A percentile compares a stretch with the other conserved stretches of the same genome.
These are phyloP conservation scores for Raffaelea albimanens DNA, from an alignment of 2,329 filamentous ascomycete genomes.

Conservation along the genomic window DNA sequence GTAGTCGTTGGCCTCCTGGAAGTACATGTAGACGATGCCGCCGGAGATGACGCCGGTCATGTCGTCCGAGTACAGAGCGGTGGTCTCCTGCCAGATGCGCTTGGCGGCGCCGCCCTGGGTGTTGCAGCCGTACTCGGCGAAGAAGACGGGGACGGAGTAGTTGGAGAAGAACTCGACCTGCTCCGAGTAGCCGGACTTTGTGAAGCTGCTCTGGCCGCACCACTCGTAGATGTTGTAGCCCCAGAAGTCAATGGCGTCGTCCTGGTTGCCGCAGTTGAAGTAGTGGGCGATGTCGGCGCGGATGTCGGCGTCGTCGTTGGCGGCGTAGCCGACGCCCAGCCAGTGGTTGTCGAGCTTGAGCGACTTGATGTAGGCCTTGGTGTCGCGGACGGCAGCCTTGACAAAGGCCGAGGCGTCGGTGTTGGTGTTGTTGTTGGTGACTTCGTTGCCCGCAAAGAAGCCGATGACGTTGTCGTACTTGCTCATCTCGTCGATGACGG, in stretches of 20 bases:
- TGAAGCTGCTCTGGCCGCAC: constrained; percentile 79
- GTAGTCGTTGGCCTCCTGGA: constrained; percentile 82
- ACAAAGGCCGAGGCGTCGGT: constrained; percentile 86
- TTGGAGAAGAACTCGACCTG: constrained; percentile 79
- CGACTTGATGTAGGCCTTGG: constrained; percentile 82
- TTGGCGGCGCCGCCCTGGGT: constrained; percentile 45
- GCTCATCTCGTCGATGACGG: constrained; percentile 70
- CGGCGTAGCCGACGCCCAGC: constrained; percentile 90
- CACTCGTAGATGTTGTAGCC: constrained; percentile 99
- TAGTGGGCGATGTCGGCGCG: constrained; percentile 77
- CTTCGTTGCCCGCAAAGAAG: constrained; percentile 98
- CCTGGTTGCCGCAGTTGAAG: constrained; percentile 77
- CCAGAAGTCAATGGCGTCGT: constrained; percentile 82
- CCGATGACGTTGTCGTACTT: constrained; percentile 87
- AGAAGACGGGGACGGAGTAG: constrained; percentile 94
- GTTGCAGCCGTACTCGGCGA: constrained; percentile 98
- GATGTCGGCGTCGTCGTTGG: constrained; percentile 82
- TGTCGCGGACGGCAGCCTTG: constrained; percentile 95
- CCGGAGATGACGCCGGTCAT: constrained; percentile 90
- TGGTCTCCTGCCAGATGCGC: constrained; percentile 79
- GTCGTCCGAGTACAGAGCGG: constrained; percentile 64
- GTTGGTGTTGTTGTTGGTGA: constrained; percentile 82
- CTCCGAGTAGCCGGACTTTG: constrained; percentile 67
- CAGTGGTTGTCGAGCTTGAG: constrained; percentile 56
- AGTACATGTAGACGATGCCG: constrained; percentile 99